Conservation (phyloP, 257 asterid species). For the Thymus quinquecostatus region DNA sequence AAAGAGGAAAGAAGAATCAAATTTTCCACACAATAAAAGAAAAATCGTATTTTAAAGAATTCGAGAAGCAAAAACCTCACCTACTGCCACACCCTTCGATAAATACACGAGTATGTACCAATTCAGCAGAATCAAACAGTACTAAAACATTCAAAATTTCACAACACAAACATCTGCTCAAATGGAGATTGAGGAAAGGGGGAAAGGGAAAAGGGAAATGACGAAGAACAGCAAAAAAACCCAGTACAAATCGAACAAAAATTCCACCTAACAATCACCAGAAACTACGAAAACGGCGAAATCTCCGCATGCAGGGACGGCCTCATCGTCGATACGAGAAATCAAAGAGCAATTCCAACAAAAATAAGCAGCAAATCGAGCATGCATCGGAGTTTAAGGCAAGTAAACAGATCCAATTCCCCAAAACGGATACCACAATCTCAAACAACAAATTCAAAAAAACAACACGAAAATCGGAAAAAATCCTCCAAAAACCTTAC, state of each 20-base stretch:
- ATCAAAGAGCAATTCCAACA: neutral
- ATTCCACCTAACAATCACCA: neutral
- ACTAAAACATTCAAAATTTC: neutral
- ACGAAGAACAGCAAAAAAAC: neutral
- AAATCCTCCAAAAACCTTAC: conserved; percentile 33
- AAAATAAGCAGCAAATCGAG: neutral
- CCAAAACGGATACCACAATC: neutral
- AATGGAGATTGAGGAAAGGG: neutral
- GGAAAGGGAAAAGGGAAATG: neutral
- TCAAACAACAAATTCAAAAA: neutral
- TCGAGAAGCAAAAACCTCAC: too few relatives aligned
- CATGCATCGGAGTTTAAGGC: conserved; percentile 23
- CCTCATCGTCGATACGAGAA: conserved; percentile 44
- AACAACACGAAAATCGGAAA: neutral
- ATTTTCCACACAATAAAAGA: too few relatives aligned
- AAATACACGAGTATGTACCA: neutral
- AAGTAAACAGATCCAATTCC: neutral
- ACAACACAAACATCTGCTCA: neutral
- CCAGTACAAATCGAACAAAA: neutral
- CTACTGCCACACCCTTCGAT: neutral
- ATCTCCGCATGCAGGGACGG: conserved; percentile 35
- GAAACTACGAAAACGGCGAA: conserved; percentile 3
- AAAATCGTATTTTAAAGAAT: too few relatives aligned
- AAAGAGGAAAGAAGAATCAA: too few relatives aligned
- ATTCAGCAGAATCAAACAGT: neutral